A percentile compares a stretch with the other conserved stretches of the same genome.
These are phyloP conservation scores for Clonostachys rosea DNA, from an alignment of 2,329 filamentous ascomycete species.

Conservation along the genomic window DNA sequence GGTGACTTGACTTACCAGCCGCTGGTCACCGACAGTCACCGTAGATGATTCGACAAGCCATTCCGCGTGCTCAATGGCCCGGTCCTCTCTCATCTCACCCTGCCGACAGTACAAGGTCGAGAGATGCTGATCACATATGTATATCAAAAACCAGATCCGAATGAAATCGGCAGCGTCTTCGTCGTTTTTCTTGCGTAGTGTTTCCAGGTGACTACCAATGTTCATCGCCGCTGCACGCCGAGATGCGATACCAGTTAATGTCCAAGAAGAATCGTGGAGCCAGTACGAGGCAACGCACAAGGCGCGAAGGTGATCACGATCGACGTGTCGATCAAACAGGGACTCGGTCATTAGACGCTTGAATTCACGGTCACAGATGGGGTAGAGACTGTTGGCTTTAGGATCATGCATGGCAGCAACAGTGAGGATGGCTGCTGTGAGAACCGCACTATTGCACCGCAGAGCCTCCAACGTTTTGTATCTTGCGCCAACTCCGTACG, in stretches of 20 bases:
- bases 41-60: constrained; percentile 44
- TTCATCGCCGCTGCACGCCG: constrained; percentile 42
- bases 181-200: constrained; percentile 26
- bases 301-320: constrained; percentile 49
- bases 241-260: constrained; percentile 50
- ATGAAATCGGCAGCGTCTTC: constrained; percentile 45
- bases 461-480: constrained; percentile 45
- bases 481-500: constrained; percentile 42
- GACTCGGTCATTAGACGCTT: constrained; percentile 44
- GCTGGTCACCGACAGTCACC: constrained; percentile 47
- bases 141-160: constrained; percentile 56
- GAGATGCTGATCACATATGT: constrained; percentile 58
- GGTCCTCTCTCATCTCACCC: constrained; percentile 52
- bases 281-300: constrained; percentile 59
- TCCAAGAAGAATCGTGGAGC: constrained; percentile 60
- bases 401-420: constrained; percentile 55
- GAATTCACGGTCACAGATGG: constrained; percentile 48
- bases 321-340: constrained; percentile 25
- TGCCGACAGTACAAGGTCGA: constrained; percentile 56
- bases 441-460: constrained; percentile 46
- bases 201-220: constrained; percentile 33
- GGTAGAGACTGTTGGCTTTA: constrained; percentile 43
- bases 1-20: constrained; percentile 53
- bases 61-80: constrained; percentile 52
- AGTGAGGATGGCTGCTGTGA: constrained; percentile 50